Percentiles rank a stretch among this genome's conserved stretches.
phyloP scores from a whole-genome alignment of 371 early-diverging fungal species.

The Saksenaea vasiformis region DNA sequence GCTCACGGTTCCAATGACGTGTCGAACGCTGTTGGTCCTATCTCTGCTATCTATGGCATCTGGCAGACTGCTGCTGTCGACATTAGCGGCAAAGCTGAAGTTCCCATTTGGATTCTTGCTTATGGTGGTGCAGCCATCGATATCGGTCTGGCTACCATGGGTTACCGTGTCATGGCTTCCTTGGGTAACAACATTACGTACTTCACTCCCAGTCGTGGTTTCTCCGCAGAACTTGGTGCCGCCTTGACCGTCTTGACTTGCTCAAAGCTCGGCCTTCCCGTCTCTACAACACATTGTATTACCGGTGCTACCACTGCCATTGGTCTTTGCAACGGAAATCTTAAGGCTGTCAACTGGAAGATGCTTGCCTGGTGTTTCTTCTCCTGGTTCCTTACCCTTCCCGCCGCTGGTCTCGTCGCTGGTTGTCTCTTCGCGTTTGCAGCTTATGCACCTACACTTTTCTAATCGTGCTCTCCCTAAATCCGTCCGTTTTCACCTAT shows the following conservation, averaged over 20 bases:
- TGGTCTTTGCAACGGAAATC: slow-evolving; percentile 78
- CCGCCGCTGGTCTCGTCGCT: slow-evolving; percentile 69
- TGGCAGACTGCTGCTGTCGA: slow-evolving; percentile 66
- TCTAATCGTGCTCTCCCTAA: background rate
- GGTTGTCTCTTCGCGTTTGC: slow-evolving; percentile 71
- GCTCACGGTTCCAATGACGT: slow-evolving; percentile 93
- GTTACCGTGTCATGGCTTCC: slow-evolving; percentile 73
- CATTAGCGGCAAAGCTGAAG: slow-evolving; percentile 48
- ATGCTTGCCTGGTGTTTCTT: slow-evolving; percentile 69
- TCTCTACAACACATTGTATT: slow-evolving; percentile 92
- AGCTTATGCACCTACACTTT: slow-evolving; percentile 53
- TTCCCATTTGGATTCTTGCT: slow-evolving; percentile 80
- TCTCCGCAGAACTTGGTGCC: slow-evolving; percentile 83
- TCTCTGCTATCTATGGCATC: slow-evolving; percentile 67
- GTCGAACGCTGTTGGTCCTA: slow-evolving; percentile 88
- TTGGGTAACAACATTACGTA: slow-evolving; percentile 88
- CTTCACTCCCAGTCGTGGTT: slow-evolving; percentile 83
- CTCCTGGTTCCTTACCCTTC: slow-evolving; percentile 85
- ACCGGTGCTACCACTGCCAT: slow-evolving; percentile 84
- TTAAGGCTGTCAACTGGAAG: slow-evolving; percentile 81
- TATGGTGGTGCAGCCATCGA: slow-evolving; percentile 82
- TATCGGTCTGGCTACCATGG: slow-evolving; percentile 73
- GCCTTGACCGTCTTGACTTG: slow-evolving; percentile 85
- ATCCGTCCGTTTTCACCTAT: no score
- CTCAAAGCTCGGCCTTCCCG: slow-evolving; percentile 79